A percentile compares a stretch with the other conserved stretches of the same genome.
phyloP scores from a whole-genome alignment of 139 green algal genomes.

The Chlorella sp. region DNA sequence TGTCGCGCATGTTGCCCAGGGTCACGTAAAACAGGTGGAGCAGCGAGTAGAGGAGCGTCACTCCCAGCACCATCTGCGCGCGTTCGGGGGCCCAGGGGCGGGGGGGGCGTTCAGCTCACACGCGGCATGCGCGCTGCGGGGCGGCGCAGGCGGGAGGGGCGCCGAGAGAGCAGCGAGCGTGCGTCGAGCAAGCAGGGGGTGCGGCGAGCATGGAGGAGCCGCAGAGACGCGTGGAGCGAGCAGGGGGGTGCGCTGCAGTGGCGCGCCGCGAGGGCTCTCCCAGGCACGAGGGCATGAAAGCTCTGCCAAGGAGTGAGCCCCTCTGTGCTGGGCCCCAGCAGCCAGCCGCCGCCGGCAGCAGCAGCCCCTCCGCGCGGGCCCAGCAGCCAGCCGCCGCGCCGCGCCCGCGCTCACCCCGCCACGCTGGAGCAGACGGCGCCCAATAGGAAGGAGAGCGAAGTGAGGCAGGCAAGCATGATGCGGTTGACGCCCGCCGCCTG shows the following conservation, averaged over 20 bases:
- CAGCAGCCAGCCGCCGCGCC: too few relatives aligned
- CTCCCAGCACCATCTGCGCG: conserved; percentile 35
- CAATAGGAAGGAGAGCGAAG: conserved; percentile 58
- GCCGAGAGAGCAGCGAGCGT: conserved; percentile 63
- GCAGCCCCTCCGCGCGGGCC: too few relatives aligned
- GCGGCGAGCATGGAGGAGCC: too few relatives aligned
- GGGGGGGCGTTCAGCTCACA: neutral
- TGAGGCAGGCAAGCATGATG: conserved; percentile 49
- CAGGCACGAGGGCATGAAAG: too few relatives aligned
- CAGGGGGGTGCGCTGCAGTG: too few relatives aligned
- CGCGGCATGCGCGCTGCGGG: conserved; percentile 60
- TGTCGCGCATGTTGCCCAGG: neutral
- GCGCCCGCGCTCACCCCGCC: too few relatives aligned
- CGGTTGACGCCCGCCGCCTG: conserved; percentile 42
- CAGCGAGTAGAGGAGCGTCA: conserved; percentile 39
- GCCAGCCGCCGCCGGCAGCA: too few relatives aligned
- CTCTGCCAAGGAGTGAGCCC: too few relatives aligned
- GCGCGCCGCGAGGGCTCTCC: too few relatives aligned
- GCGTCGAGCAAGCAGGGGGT: neutral
- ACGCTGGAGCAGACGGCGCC: conserved; percentile 54
- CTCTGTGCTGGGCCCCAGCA: too few relatives aligned
- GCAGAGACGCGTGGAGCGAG: too few relatives aligned
- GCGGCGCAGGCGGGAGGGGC: conserved; percentile 50
- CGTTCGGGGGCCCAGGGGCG: neutral
- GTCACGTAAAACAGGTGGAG: conserved; percentile 20